Evolutionary conservation across 306 rosid species (phyloP).

Genomic region (Neltuma alba): DNA sequence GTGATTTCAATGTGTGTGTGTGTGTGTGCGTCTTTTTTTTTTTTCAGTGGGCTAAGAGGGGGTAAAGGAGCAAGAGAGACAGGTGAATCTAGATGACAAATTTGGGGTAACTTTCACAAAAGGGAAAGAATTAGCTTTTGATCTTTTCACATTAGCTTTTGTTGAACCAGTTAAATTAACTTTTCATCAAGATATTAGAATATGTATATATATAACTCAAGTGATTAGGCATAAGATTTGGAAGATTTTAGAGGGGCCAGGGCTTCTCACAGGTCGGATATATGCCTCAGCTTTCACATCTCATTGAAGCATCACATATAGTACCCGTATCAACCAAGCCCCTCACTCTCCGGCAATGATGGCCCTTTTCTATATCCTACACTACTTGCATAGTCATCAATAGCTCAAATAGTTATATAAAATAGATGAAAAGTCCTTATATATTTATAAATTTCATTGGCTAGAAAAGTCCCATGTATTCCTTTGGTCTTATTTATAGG

Average conservation of each 20-base stretch:
- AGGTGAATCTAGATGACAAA: slow-evolving; percentile 33
- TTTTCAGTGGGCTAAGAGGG: background rate
- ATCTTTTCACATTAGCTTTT: slow-evolving; percentile 30
- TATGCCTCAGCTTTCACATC: slow-evolving; percentile 46
- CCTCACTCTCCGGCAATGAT: slow-evolving; percentile 64
- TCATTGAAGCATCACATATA: slow-evolving; percentile 37
- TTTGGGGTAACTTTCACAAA: slow-evolving; percentile 43
- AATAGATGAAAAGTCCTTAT: no score
- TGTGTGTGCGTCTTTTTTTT: no score
- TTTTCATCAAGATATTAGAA: slow-evolving; percentile 27
- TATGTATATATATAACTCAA: slow-evolving; percentile 27
- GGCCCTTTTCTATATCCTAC: slow-evolving; percentile 40
- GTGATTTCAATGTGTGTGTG: slow-evolving; percentile 22
- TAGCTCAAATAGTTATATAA: slow-evolving; percentile 37
- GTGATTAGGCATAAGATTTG: slow-evolving; percentile 72
- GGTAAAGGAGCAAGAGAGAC: slow-evolving; percentile 29
- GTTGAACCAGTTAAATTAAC: slow-evolving; percentile 28
- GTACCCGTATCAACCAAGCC: slow-evolving; percentile 49
- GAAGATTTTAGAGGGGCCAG: slow-evolving; percentile 54
- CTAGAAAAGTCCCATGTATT: no score
- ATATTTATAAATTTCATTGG: no score
- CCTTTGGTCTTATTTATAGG: no score
- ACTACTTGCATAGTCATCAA: slow-evolving; percentile 22
- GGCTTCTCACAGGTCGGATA: slow-evolving; percentile 33
- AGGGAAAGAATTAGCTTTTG: background rate